Base-by-base conservation (phyloP, 2,329 filamentous ascomycete species). In the Trichoderma breve region DNA sequence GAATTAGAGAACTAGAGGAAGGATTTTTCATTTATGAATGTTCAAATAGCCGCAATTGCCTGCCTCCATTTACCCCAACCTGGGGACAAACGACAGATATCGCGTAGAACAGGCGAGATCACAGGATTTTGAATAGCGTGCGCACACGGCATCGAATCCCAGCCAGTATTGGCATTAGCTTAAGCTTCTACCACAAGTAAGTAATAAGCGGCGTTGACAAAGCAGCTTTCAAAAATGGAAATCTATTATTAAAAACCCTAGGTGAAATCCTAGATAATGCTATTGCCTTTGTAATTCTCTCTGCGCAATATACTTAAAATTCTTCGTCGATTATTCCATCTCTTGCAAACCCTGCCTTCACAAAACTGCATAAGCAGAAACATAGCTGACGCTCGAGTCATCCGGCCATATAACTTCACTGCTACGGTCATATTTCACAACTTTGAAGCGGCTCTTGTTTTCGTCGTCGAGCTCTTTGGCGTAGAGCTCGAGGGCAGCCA, bases 331-430 rank as follows among this genome's bases (percentile, higher is more conserved):
- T 58, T 6, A 9, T 34, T 61, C 66, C 58, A 51, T 65, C 66
- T 72, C 60, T 58, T 72, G 34, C 2, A 3, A 5, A 14, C 24
- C 0, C 39, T 39, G 1, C 21, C 11, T 4, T 72, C 66, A 94
- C 39, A 94, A 78, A 18, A 95, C 86, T 9, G 95, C 94, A 85
- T 96, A 97, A 4, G 94, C 96, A 79, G 95, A 95, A 3, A 93
- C 94, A 81, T 99, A 99, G 82, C 95, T 98, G 66, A 99, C 96
- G 76, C 95, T 98, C 75, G 91, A 96, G 74, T 97, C 93, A 18
- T 79, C 81, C 1, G 91, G 84, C 34, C 86, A 85, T 75, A 88
- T 85, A 4, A 92, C 92, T 80, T 97, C 83, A 73, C 89, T 91
- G 82, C 95, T 99, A 73, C 95, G 89, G 79, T 97, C 91, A 81